Base-by-base conservation (phyloP, 441 rosid species). In the Syzygium syzygioides region DNA sequence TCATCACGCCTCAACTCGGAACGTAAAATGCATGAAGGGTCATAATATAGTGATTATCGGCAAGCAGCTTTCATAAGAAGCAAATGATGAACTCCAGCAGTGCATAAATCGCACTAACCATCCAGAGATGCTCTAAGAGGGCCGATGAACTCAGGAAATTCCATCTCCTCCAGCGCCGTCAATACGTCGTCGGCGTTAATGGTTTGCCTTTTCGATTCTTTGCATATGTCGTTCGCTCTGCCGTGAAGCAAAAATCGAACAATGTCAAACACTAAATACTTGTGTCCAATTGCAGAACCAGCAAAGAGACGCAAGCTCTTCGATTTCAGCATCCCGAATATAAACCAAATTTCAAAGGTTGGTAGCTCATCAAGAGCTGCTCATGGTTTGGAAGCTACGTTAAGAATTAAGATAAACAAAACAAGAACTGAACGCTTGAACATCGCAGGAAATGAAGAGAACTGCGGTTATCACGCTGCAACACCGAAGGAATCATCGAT, bases 151-250 rank as follows among this genome's bases (percentile, higher is more conserved):
- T 97, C 99, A 4, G 95, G 89, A 89, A 98, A 98, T 48, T 98
- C 99, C 79, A 97, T 95, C 90, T 96, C 99, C 90, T 96, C 98
- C 23, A 97, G 80, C 7, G 99, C 97, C 92, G 93, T 95, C 32
- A 95, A 92, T 80, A 96, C 98, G 91, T 98, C 99, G 5, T 96
- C 96, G 2, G 98, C 98, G 18, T 93, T 98, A 60, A 98, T 95
- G 3, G 97, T 98, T 89, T 98, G 99, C 92, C 99, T 94, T 92
- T 91, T 97, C n/a, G 98, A 94, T 90, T 98, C 99, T 89, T 95
- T 98, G 90, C 97, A 96, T 55, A 97, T 93, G 89, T 96, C 99
- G 89, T 98, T 98, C 64, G 99, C 97, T 92, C 99, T 98, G 90
- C 89, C 68, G 20, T 5, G 5, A 76, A 86, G 34, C 5, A 23